Conservation (phyloP, 805 yeast genomes). For the Sungouiozyma ichnusensis region DNA sequence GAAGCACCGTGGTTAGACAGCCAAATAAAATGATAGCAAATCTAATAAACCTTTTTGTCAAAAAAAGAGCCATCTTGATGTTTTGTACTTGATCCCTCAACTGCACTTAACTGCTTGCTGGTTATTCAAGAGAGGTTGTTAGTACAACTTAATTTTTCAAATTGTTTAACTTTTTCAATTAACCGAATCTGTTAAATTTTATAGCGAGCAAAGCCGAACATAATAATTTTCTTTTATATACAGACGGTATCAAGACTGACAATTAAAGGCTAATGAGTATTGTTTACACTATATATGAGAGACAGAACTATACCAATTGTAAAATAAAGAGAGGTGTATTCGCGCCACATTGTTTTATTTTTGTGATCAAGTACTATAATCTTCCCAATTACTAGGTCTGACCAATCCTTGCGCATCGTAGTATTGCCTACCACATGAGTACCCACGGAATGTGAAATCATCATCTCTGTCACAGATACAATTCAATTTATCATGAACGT, state of each 20-base stretch:
- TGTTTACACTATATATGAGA: too few species aligned
- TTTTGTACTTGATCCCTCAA: not conserved
- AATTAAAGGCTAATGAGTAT: not conserved
- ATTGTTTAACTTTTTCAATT: too few species aligned
- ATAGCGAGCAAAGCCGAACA: too few species aligned
- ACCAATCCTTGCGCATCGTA: slow-evolving; percentile 39
- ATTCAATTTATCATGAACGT: slow-evolving; percentile 43
- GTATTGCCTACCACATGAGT: slow-evolving; percentile 58
- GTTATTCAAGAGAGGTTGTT: too few species aligned
- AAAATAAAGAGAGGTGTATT: not conserved
- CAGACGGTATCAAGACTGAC: not conserved
- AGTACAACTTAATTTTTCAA: too few species aligned
- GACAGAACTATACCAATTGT: too few species aligned
- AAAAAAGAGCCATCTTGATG: not conserved
- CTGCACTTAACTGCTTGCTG: too few species aligned
- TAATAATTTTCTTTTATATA: too few species aligned
- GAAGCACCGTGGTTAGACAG: not conserved
- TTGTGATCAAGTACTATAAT: slow-evolving; percentile 2
- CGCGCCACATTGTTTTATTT: not conserved
- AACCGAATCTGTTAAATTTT: too few species aligned
- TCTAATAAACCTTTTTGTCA: not conserved
- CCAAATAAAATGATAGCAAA: not conserved
- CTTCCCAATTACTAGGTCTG: slow-evolving; percentile 60
- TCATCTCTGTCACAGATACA: slow-evolving; percentile 68
- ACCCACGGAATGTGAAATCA: slow-evolving; percentile 63